Evolutionary conservation across 805 yeast species (phyloP), one percentile per base, ranked within the genome.

Genomic region (Nakazawaea wyomingensis): DNA sequence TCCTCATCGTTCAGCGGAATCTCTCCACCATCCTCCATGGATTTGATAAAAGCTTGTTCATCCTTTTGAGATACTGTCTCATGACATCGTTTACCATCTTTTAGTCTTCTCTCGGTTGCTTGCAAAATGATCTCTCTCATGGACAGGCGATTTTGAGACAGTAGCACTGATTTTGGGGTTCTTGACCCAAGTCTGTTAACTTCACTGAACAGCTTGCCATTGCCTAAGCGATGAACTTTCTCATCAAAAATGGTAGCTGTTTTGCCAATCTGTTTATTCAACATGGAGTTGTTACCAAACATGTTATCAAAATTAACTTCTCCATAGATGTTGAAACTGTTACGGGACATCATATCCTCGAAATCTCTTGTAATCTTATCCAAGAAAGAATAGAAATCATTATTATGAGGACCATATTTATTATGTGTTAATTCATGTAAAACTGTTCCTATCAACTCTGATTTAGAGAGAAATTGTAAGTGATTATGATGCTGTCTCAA

Each of bases 401-500:
- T 73, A 64, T 91, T 83, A 56, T 91, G 98, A 0, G 95, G 85
- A 0, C 96, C 96, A 54, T 66, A 66, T 17, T 69, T 57, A 57
- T 88, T 90, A 58, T 91, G 98, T 2, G 87, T 76, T 33, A 91
- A 67, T 58, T 91, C 98, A 60, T 91, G 98, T 4, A 91, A 65
- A 79, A 89, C 75, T 0, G 96, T 88, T 1, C 89, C 96, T 20
- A 90, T 56, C 2, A 90, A 62, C 39, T 79, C 80, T 3, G 78
- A 71, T 60, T 81, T 64, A 1, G 89, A 82, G 16, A 80, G 57
- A 57, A 90, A 89, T 44, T 55, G 53, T 26, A 53, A 52, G 20
- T 69, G 70, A 51, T 83, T 75, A 17, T 64, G 59, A 5, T 79
- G 76, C 24, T 74, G 72, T 44, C 98, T 67, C 28, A 91, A 64